Evolutionary conservation across 495 filamentous ascomycete genomes (phyloP).

Genomic region (Penicillium lividum): DNA sequence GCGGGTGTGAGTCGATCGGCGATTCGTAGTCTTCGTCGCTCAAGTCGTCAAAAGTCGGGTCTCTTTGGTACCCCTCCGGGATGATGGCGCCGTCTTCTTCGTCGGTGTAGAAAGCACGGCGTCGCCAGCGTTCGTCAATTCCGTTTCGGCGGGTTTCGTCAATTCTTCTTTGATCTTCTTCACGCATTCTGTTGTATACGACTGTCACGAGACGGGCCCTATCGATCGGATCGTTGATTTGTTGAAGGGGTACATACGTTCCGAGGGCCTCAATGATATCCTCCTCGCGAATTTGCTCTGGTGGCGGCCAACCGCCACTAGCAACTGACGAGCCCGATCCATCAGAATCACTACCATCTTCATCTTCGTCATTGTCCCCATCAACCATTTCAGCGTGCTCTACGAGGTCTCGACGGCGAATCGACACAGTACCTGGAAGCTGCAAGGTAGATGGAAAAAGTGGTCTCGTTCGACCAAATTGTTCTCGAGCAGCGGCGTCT

Average conservation of each 20-base stretch:
- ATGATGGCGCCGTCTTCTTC: conserved; percentile 71
- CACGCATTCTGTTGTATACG: conserved; percentile 42
- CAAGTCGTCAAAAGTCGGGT: conserved; percentile 53
- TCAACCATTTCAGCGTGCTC: conserved; percentile 4
- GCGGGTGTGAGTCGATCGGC: conserved; percentile 45
- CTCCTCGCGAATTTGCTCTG: conserved; percentile 41
- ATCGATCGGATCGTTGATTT: conserved; percentile 43
- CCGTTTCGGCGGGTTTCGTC: conserved; percentile 49
- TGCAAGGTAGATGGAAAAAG: conserved; percentile 40
- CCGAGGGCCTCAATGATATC: conserved; percentile 45
- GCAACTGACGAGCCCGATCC: conserved; percentile 34
- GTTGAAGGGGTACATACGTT: conserved; percentile 36
- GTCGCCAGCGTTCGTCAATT: conserved; percentile 70
- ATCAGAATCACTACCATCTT: conserved; percentile 29
- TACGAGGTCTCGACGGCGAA: conserved; percentile 6
- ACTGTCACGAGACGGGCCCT: conserved; percentile 43
- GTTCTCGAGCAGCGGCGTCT: conserved; percentile 47
- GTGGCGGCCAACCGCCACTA: conserved; percentile 40
- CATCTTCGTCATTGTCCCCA: conserved; percentile 9
- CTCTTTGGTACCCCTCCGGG: conserved; percentile 65
- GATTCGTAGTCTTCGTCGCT: conserved; percentile 40
- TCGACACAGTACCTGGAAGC: conserved; percentile 19
- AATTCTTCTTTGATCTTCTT: conserved; percentile 41
- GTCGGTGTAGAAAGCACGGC: conserved; percentile 75
- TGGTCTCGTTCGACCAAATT: conserved; percentile 42